Evolutionary conservation across 1,284 basidiomycete genomes (phyloP), one percentile per base, ranked within the genome.

Genomic region (Marasmius sp.): DNA sequence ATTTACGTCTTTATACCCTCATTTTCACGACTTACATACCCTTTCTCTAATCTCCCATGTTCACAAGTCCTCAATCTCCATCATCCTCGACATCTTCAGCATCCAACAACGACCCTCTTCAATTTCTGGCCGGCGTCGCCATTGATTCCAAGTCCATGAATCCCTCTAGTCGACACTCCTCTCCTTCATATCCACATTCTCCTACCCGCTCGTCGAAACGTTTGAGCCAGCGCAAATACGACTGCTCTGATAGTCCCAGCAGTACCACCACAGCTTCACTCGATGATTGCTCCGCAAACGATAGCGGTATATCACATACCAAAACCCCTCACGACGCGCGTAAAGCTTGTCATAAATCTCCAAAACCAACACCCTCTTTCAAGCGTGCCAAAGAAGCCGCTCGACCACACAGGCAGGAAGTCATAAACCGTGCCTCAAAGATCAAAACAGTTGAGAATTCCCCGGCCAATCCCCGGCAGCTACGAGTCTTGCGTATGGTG

Each of bases 361-460:
- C 62, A 16, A 64, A 64, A 55, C 34, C 53, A 33, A 58, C 62
- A 12, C 54, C 56, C 37, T 58, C 58, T 22, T 58, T 62, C 47
- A 62, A 59, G n/a, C 56, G 37, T 56, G 62, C 61, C 22, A 62
- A 60, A 39, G 64, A 54, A 20, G 61, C 64, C 5, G 58, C 22
- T 36, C 58, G 60, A 22, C 64, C 64, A 20, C 64, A 61, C 47
- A 52, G 61, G 36, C 61, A 59, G 39, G 58, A 62, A 38, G 33
- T 62, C 9, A 50, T 81, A 68, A 72, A 72, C 38, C 79, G 79
- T 41, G 82, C 83, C 14, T 74, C 74, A 49, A 76, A 76, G 64
- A 84, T 85, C 64, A 78, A 76, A 64, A 81, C 83, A 55, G 75
- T 84, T 9, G 81, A 81, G 64, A 86, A 86, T 68, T 84, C 83